Evolutionary conservation across 352 stramenopile genomes (phyloP), one percentile per base, ranked within the genome.

Genomic region (Phytopythium ostracodes): DNA sequence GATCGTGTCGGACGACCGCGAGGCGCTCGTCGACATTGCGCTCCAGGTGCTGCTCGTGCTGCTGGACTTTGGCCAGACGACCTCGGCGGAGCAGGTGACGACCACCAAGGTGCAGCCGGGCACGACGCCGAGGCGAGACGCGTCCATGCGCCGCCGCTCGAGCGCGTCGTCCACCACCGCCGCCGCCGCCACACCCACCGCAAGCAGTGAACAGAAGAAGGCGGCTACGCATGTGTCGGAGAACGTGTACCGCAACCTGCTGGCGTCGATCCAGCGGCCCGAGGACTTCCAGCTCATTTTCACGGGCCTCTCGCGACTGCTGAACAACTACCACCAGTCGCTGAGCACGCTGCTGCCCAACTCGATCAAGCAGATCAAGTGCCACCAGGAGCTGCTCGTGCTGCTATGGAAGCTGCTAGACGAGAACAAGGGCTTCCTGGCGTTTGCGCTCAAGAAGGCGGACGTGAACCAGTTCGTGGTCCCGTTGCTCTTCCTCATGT

Each of bases 391-490:
- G 70, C 56, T 99, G 31, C 79, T 99, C 8, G 94, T 99, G 35
- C 75, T 99, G 38, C 72, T 99, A 14, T 99, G 97, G 97, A 99
- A 99, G 71, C 76, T 98, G 55, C 77, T 99, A 31, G 96, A 99
- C 66, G 94, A 98, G 67, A 99, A 99, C 83, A 91, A 96, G 24
- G 70, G 89, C 5, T 99, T 99, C 63, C 77, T 98, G 65, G 73
- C 94, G 31, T 98, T 96, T 65, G 86, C 98, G 33, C 75, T 99
- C 42, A 96, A 96, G 59, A 84, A 96, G 58, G 96, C 91, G 20
- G 96, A 99, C 65, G 87, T 98, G 43, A 98, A 97, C 59, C 73
- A 92, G 52, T 65, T 98, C 2, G 80, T 97, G 12, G 77, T 92
- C 9, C 88, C 87, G 43, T 63, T 97, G 42, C 71, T 96, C 1